Percentiles rank a stretch among this genome's conserved stretches.
Evolutionary conservation across 352 stramenopile genomes (phyloP).

Genomic region (Stramenopiles sp.): DNA sequence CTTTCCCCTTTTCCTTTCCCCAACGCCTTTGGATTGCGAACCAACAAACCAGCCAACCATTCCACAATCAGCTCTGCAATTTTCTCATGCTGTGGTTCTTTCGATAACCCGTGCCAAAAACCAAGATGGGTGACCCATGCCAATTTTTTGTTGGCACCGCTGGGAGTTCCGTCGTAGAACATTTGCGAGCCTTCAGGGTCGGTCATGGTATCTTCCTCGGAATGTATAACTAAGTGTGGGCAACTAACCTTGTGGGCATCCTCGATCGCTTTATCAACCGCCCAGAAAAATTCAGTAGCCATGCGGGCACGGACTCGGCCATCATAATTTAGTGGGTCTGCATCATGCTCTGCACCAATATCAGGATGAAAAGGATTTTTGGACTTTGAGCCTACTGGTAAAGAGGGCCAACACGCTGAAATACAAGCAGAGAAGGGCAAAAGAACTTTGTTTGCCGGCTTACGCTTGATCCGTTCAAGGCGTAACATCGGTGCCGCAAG

Average conservation of each 20-base stretch:
- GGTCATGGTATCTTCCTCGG: background rate
- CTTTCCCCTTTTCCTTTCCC: too few relatives aligned
- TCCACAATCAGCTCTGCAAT: background rate
- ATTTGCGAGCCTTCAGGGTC: background rate
- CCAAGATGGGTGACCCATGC: background rate
- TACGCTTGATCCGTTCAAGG: background rate
- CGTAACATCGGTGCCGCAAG: background rate
- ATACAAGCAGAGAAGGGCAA: background rate
- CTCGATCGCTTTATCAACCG: background rate
- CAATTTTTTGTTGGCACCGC: background rate
- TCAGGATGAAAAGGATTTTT: background rate
- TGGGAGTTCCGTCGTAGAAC: background rate
- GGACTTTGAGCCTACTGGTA: background rate
- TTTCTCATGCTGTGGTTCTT: background rate
- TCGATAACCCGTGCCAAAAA: background rate
- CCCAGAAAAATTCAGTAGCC: background rate
- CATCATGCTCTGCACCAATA: background rate
- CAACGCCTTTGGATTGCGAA: too few relatives aligned
- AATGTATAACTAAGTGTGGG: background rate
- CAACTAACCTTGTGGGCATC: background rate
- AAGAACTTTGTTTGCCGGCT: background rate
- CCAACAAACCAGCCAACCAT: background rate
- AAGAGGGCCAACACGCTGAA: background rate
- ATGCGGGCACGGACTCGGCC: background rate
- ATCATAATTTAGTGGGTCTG: background rate